Base-by-base conservation (phyloP, 306 rosid genomes). In the Casuarina cunninghamiana region DNA sequence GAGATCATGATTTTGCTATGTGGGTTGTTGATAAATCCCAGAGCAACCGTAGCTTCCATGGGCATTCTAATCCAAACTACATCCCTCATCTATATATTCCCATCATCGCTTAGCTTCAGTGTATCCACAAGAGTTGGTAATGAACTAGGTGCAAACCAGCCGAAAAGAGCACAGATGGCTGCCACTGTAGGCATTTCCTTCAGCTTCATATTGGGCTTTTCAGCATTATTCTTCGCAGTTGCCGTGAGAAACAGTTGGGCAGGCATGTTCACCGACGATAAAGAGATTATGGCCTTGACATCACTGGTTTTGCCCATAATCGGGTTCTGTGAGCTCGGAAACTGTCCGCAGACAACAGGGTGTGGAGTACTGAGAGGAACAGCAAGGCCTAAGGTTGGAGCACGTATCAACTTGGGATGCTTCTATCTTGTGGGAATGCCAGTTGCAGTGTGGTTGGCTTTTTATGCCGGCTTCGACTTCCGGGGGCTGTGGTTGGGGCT, bases 311-410 rank as follows among this genome's bases (percentile, higher is more conserved):
- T 94, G 66, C 98, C 98, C 0, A 87, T 94, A 53, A 91, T 94
- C 0, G 98, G 98, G 1, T 89, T 94, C 0, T 94, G 97, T 72
- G 98, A 94, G 85, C 85, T 94, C 0, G 98, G 98, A 13, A 94
- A 94, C 41, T 94, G 97, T 60, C 98, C 98, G 2, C 98, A 94
- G 69, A 94, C 98, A 21, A 89, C 98, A 6, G 98, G 98, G 2
- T 94, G 98, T 70, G 98, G 98, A 5, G 97, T 92, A 2, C 74
- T 94, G 6, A 87, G 98, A 75, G 98, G 98, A 5, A 90, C 93
- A 1, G 98, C 98, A 17, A 83, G 98, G 86, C 97, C 97, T 5
- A 91, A 88, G 78, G 88, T 88, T 3, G 98, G 93, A 8, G 98
- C 98, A 2, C 82, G 91, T 35, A 88, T 94, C 53, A 94, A 94